Conservation (phyloP, 306 rosid species). For the Senna tora region DNA sequence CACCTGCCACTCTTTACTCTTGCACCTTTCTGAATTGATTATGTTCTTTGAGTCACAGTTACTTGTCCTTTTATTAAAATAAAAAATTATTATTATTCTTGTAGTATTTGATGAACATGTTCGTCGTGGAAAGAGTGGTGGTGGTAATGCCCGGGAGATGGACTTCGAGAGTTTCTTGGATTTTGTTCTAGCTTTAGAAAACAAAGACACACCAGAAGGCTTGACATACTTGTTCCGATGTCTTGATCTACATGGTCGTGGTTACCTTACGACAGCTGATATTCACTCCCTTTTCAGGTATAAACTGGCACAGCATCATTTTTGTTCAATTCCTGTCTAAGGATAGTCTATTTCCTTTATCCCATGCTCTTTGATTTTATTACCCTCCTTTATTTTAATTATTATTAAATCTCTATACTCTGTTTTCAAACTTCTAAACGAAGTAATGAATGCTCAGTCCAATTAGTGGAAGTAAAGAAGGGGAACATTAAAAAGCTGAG, state of each 20-base stretch:
- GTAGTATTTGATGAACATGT: conserved; percentile 93
- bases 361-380: neutral
- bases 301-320: conserved; percentile 29
- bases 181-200: conserved; percentile 94
- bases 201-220: conserved; percentile 98
- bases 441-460: conserved; percentile 29
- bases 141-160: conserved; percentile 89
- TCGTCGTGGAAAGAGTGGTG: conserved; percentile 79
- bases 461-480: conserved; percentile 81
- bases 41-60: neutral
- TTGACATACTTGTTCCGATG: conserved; percentile 93
- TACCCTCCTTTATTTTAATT: neutral
- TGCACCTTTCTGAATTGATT: too few species aligned
- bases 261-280: conserved; percentile 90
- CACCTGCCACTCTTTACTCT: too few species aligned
- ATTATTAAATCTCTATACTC: neutral
- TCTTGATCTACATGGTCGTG: conserved; percentile 97
- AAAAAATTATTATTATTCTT: conserved; percentile 27
- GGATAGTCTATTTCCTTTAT: conserved; percentile 3
- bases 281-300: conserved; percentile 98
- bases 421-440: conserved; percentile 12
- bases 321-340: neutral
- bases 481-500: conserved; percentile 78
- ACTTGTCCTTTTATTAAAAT: conserved; percentile 4
- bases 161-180: conserved; percentile 86